A percentile compares a stretch with the other conserved stretches of the same genome.
phyloP scores from a whole-genome alignment of 495 filamentous ascomycete genomes.

The Aspergillus homomorphus region DNA sequence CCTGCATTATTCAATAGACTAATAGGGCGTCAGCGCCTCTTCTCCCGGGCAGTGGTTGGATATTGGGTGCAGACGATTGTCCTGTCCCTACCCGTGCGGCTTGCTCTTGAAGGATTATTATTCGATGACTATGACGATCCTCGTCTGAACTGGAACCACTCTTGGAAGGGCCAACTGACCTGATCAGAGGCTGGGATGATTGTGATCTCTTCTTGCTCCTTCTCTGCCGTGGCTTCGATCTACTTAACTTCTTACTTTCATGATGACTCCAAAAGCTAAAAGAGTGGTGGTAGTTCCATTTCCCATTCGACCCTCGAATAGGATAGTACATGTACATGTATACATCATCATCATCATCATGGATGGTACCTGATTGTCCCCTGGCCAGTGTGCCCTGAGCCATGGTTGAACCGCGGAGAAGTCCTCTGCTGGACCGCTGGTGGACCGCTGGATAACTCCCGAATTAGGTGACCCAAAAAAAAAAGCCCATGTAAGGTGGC shows the following conservation, averaged over 20 bases:
- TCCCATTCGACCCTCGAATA: too few species aligned
- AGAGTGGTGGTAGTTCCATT: too few species aligned
- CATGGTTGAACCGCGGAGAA: constrained; percentile 3
- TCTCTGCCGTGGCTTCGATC: neutral
- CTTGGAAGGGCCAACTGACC: neutral
- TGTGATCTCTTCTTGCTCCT: neutral
- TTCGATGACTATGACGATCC: constrained; percentile 6
- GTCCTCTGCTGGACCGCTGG: neutral
- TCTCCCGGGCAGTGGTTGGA: neutral
- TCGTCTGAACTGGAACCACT: neutral
- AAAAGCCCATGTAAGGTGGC: neutral
- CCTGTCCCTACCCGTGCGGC: constrained; percentile 17
- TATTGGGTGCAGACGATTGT: constrained; percentile 11
- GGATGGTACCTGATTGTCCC: neutral
- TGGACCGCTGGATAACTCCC: neutral
- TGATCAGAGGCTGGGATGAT: neutral
- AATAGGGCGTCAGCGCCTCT: constrained; percentile 34
- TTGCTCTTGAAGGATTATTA: constrained; percentile 5
- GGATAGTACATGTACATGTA: too few species aligned
- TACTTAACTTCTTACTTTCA: neutral
- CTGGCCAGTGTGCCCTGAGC: neutral
- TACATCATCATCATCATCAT: neutral
- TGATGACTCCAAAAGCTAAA: neutral
- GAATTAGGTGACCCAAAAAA: neutral
- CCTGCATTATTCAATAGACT: constrained; percentile 36